A percentile compares a stretch with the other conserved stretches of the same genome.
These are phyloP conservation scores for Serendipita sp. DNA, from an alignment of 768 basidiomycete genomes.

Conservation along the genomic window DNA sequence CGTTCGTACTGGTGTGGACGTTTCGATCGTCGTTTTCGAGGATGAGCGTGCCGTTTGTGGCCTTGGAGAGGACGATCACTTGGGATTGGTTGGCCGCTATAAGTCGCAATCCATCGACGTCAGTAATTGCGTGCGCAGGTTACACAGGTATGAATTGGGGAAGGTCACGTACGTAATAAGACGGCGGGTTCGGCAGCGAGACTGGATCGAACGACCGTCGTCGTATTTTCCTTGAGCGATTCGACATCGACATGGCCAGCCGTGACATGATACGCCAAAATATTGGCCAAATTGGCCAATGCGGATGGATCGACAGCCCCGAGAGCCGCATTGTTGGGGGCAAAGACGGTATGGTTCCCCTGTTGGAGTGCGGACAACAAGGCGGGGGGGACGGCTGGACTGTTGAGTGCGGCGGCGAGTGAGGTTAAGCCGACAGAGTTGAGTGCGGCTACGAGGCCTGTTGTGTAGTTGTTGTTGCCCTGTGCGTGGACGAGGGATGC, in stretches of 20 bases:
- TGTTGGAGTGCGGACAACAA: constrained; percentile 10
- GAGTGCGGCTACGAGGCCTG: constrained; percentile 24
- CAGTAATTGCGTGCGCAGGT: not conserved
- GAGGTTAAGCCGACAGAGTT: constrained; percentile 25
- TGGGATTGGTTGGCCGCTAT: constrained; percentile 43
- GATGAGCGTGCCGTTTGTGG: constrained; percentile 23
- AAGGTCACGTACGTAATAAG: constrained; percentile 18
- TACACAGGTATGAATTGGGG: not conserved
- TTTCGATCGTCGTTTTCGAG: constrained; percentile 24
- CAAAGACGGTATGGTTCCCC: constrained; percentile 37
- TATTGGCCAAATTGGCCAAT: constrained; percentile 28
- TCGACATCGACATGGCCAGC: constrained; percentile 31
- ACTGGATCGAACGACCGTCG: constrained; percentile 43
- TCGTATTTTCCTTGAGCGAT: constrained; percentile 26
- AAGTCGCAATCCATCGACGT: not conserved
- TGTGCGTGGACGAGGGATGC: constrained; percentile 19
- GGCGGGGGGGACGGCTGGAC: not conserved
- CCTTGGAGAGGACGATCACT: constrained; percentile 33
- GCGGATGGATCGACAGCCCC: constrained; percentile 20
- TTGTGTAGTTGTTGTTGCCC: constrained; percentile 15
- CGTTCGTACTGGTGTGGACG: constrained; percentile 17
- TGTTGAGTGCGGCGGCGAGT: constrained; percentile 18
- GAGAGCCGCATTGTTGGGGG: constrained; percentile 37
- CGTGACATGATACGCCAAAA: constrained; percentile 43
- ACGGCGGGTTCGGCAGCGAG: constrained; percentile 34